Base-by-base conservation (phyloP, 192 early-diverging fungal species). In the Backusella circina region DNA sequence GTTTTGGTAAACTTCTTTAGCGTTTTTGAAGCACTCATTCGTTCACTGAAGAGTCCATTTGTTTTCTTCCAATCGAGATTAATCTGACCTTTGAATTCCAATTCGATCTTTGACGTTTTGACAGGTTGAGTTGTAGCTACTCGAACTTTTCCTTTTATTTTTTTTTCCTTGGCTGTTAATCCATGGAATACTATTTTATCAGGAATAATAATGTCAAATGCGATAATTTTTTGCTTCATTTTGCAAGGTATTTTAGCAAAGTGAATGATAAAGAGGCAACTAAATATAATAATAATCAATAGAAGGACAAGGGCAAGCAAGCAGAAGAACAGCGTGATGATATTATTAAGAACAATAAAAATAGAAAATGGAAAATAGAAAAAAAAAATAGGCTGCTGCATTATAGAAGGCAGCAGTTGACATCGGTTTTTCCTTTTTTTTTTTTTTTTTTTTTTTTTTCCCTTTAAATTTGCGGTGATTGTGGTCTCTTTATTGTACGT, bases 111-210 rank as follows among this genome's bases (percentile, higher is more conserved):
- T 10, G 35, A 33, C 23, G 77, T 68, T 66, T 57, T 66, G 13
- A 70, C 75, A 18, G 80, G 80, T 54, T 75, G 72, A 33, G 76
- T 74, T 47, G 76, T 75, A 16, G 77, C 73, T 23, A 81, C 39
- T 41, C 80, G 71, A 23, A 81, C 28, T 50, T 77, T 81, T 66
- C 80, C 76, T 57, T 76, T 72, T 36, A 81, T 26, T 64, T 81
- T 81, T 51, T 81, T 73, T 44, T 76, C 67, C 36, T 77, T 77
- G 15, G 76, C 76, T 51, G 23, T 66, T 1, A 44, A 54, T 15
- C 77, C 73, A 74, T 70, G 75, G 51, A 79, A 79, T 23, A 64
- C 26, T 28, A 74, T 66, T 33, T 33, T 51, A 38, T 74, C 67
- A 39, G 72, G 72, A 23, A 79, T 28, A 31, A 65, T 70, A 28